Evolutionary conservation across 208 protist genomes (phyloP), one percentile per base, ranked within the genome.

Genomic region (Trypanosoma rangeli): DNA sequence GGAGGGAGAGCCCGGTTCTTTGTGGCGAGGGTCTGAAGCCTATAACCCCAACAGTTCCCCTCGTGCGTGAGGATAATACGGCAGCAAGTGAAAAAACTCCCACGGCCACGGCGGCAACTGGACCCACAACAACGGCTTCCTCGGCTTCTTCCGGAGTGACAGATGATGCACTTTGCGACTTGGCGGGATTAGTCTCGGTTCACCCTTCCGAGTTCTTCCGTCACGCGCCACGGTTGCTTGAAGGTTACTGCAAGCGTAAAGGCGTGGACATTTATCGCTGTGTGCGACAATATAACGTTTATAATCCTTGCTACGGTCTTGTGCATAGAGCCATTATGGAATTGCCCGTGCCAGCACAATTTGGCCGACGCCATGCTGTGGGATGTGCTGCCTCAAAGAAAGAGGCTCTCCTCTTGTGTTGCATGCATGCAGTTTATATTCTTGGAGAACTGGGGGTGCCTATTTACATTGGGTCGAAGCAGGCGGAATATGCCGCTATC

Each of bases 301-400:
- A 16, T 5, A 70, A 73, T 20, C 54, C 78, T 10, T 5, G 50
- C 16, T 79, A 83, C 60, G 88, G 91, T 1, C 67, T 26, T 33
- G 75, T 96, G 18, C 85, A 96, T 74, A 86, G 91, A 39, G 77
- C 85, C n/a, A 81, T 94, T 26, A 74, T 83, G 42, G 82, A 90
- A 78, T 15, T 96, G 28, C 91, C 91, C 10, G 33, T 94, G 35
- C 74, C 88, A 16, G 0, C 62, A 3, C 57, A 63, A 35, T 91
- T 83, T 72, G 85, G 85, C 22, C 68, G 64, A 39, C 86, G 85
- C 13, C 76, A 85, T 55, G 89, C 80, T 39, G 84, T 96, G 4
- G 92, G 84, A 8, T 87, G 84, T 62, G 86, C 79, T n/a, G 61
- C 61, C 44, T 75, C 65, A 28, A 92, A 92, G 74, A 73, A 79